Evolutionary conservation across 805 yeast genomes (phyloP).

Genomic region (Kurtzmaniella fragi): DNA sequence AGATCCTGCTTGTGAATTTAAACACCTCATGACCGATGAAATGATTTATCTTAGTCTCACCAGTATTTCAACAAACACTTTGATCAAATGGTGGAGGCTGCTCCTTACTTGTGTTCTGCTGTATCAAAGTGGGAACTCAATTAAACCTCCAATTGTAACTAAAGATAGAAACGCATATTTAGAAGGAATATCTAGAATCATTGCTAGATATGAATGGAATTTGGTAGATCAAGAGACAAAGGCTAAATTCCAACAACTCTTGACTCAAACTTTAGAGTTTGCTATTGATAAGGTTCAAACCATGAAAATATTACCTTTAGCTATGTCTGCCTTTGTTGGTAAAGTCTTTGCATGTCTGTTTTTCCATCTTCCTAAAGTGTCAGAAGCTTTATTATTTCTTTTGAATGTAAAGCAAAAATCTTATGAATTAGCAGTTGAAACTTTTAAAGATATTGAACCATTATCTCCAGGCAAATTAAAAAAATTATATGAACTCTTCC

Average conservation of each 20-base stretch:
- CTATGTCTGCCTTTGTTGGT: conserved; percentile 62
- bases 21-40: conserved; percentile 5
- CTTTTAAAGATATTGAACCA: conserved; percentile 2
- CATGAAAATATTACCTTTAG: conserved; percentile 48
- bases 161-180: conserved; percentile 48
- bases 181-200: conserved; percentile 49
- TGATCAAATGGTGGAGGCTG: conserved; percentile 54
- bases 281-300: conserved; percentile 43
- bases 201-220: conserved; percentile 45
- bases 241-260: conserved; percentile 23
- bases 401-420: conserved; percentile 49
- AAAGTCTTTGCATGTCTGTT: conserved; percentile 64
- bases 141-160: conserved; percentile 30
- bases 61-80: conserved; percentile 25
- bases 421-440: conserved; percentile 22
- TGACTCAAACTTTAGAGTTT: conserved; percentile 51
- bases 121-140: conserved; percentile 11
- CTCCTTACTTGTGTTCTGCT: conserved; percentile 24
- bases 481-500: conserved; percentile 3
- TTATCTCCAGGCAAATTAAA: conserved; percentile 7
- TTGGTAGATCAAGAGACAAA: conserved; percentile 18
- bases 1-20: conserved; percentile 9
- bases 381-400: conserved; percentile 52
- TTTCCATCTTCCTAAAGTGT: conserved; percentile 49
- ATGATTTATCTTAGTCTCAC: conserved; percentile 28